Evolutionary conservation across 345 rosid species (phyloP).

Genomic region (Raphanus raphanistrum): DNA sequence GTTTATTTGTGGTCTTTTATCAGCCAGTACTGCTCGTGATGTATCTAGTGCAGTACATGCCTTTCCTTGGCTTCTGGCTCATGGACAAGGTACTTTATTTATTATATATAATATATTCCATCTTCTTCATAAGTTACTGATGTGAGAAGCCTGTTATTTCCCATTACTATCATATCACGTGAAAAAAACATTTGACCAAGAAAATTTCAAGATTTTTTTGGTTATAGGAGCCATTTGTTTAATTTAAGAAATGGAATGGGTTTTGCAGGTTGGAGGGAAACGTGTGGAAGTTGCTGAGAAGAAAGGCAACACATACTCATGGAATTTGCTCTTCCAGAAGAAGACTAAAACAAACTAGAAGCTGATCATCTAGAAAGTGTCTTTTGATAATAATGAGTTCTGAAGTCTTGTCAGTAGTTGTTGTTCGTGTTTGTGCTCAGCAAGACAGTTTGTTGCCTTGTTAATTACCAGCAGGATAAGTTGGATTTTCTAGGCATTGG

Average conservation of each 20-base stretch:
- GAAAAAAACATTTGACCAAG: not conserved
- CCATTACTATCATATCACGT: slow-evolving; percentile 1
- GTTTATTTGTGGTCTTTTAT: slow-evolving; percentile 10
- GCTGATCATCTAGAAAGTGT: not conserved
- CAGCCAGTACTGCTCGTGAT: slow-evolving; percentile 92
- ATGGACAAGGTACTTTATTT: slow-evolving; percentile 81
- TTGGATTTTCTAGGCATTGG: not conserved
- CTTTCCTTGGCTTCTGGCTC: slow-evolving; percentile 80
- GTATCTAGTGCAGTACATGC: slow-evolving; percentile 93
- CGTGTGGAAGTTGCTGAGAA: slow-evolving; percentile 76
- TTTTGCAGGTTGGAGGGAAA: slow-evolving; percentile 64
- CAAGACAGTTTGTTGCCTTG: not conserved
- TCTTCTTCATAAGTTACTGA: not conserved
- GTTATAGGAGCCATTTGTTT: not conserved
- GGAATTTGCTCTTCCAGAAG: slow-evolving; percentile 67
- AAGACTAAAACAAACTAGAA: slow-evolving; percentile 65
- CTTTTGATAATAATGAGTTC: not conserved
- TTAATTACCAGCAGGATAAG: not conserved
- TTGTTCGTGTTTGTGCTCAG: not conserved
- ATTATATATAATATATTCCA: not conserved
- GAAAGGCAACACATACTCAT: slow-evolving; percentile 74
- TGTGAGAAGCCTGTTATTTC: not conserved
- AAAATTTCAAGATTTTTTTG: not conserved
- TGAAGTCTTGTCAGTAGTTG: not conserved
- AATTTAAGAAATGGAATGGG: not conserved